phyloP scores from a whole-genome alignment of 2,329 filamentous ascomycete genomes.

The Cladosporium sp. region DNA sequence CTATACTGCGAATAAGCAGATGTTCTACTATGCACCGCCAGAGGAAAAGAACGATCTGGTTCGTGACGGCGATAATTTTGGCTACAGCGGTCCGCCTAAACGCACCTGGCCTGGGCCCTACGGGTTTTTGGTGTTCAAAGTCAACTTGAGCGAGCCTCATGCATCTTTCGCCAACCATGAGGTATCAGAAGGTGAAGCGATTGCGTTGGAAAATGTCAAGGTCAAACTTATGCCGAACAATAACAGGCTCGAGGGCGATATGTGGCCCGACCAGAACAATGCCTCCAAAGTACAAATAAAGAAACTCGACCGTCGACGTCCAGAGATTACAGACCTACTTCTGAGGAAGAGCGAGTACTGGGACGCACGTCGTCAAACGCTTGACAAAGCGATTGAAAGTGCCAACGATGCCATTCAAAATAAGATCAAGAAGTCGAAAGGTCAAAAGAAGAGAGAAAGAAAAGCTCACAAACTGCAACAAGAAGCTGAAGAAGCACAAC shows the following conservation, averaged over 20 bases:
- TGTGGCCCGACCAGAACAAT: conserved; percentile 58
- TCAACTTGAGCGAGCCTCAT: conserved; percentile 69
- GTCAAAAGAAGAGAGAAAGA: conserved; percentile 21
- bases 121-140: conserved; percentile 66
- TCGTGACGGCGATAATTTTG: conserved; percentile 52
- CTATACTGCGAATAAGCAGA: conserved; percentile 67
- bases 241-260: conserved; percentile 63
- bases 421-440: conserved; percentile 35
- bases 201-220: conserved; percentile 68
- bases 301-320: conserved; percentile 48
- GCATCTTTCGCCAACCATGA: conserved; percentile 53
- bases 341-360: conserved; percentile 60
- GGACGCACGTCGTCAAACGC: conserved; percentile 15
- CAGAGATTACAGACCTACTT: conserved; percentile 49
- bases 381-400: background rate
- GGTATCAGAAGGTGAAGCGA: conserved; percentile 57
- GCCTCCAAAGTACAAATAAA: conserved; percentile 56
- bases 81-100: conserved; percentile 44
- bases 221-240: conserved; percentile 54
- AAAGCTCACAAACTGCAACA: conserved; percentile 17
- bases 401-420: conserved; percentile 16
- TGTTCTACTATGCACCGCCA: conserved; percentile 54
- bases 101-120: conserved; percentile 68
- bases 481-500: conserved; percentile 14
- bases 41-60: conserved; percentile 27